phyloP scores from a whole-genome alignment of 768 basidiomycete genomes.

The Podaxis mareebaensis region DNA sequence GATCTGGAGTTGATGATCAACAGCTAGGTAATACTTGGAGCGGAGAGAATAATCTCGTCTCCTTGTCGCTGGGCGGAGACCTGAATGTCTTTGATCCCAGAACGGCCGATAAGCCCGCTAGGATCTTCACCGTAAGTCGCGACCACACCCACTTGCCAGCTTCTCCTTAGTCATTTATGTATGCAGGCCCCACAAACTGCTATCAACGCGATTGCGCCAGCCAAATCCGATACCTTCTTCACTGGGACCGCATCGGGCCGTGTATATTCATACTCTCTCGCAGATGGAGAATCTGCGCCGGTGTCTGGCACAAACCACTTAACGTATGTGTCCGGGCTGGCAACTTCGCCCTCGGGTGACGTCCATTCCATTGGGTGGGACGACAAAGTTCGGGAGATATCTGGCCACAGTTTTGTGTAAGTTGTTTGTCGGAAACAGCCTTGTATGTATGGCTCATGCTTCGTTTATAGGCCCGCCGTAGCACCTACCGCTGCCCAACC shows the following conservation, averaged over 20 bases:
- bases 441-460: neutral
- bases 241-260: constrained; percentile 83
- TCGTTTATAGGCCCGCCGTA: constrained; percentile 45
- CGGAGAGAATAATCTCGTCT: constrained; percentile 68
- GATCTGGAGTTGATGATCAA: constrained; percentile 73
- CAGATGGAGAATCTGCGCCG: constrained; percentile 42
- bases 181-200: constrained; percentile 77
- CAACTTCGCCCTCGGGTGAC: constrained; percentile 44
- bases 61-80: constrained; percentile 79
- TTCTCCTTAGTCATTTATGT: too few species aligned
- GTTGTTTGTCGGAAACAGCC: constrained; percentile 20
- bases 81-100: constrained; percentile 84
- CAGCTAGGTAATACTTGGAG: constrained; percentile 92
- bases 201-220: constrained; percentile 62
- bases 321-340: constrained; percentile 66
- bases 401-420: constrained; percentile 47
- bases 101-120: constrained; percentile 56
- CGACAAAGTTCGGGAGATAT: constrained; percentile 71
- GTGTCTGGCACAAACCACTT: constrained; percentile 70
- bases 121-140: constrained; percentile 53
- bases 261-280: constrained; percentile 59
- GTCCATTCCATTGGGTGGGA: constrained; percentile 80
- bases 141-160: too few species aligned
- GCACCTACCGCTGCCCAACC: constrained; percentile 64
- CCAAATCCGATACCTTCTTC: constrained; percentile 61